These are phyloP conservation scores for Abelmoschus esculentus DNA, from an alignment of 345 rosid genomes.

Conservation along the genomic window DNA sequence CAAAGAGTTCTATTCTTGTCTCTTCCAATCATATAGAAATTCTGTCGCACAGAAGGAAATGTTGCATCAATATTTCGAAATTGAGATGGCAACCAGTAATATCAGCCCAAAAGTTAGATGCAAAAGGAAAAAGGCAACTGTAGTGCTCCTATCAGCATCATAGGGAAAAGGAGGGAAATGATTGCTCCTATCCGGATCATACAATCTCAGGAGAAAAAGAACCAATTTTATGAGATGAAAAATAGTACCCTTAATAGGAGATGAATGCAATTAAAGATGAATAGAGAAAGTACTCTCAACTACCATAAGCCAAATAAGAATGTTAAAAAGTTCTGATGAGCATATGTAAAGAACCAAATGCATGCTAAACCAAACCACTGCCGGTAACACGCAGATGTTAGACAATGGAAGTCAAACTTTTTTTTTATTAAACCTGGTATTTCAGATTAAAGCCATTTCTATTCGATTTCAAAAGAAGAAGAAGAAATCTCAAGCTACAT, in stretches of 20 bases:
- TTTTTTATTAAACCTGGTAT: neutral
- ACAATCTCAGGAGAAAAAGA: neutral
- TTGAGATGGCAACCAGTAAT: neutral
- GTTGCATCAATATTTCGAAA: neutral
- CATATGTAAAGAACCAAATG: neutral
- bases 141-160: neutral
- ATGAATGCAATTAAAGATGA: neutral
- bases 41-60: constrained; percentile 36
- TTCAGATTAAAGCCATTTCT: neutral
- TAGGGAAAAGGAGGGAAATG: no score
- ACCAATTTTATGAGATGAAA: neutral
- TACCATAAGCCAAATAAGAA: neutral
- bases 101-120: neutral
- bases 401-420: neutral
- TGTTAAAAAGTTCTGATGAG: no score
- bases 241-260: neutral
- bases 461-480: neutral
- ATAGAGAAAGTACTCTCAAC: neutral
- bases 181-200: neutral
- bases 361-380: neutral
- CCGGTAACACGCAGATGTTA: neutral
- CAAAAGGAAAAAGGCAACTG: neutral
- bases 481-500: neutral
- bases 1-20: constrained; percentile 64
- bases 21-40: constrained; percentile 81